Evolutionary conservation across 2,329 filamentous ascomycete genomes (phyloP), one percentile per base, ranked within the genome.

Genomic region (Coniochaeta ligniaria): DNA sequence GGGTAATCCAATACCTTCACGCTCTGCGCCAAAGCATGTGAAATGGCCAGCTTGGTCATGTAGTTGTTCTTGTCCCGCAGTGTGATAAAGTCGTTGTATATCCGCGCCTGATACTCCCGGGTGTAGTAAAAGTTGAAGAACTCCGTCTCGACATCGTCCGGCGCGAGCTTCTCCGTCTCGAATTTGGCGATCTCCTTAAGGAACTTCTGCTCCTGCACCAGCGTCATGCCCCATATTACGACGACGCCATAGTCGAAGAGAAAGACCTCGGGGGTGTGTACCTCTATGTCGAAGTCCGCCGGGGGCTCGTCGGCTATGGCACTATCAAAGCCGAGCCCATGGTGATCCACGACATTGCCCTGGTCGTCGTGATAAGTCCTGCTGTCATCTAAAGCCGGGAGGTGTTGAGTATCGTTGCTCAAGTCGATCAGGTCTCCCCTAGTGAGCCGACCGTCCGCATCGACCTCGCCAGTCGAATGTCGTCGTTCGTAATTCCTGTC

Each of bases 81-180:
- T 2, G 91, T 95, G 74, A 99, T 99, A 69, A 99, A 99, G 75
- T 99, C 95, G 75, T 99, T 99, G 83, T 99, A 99, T 74, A 99
- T 99, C 58, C 95, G 89, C 24, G 95, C 92, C 76, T 99, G 96
- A 73, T 99, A 99, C 72, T 98, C 94, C 69, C 90, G 85, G 3
- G 95, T 98, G 78, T 99, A 98, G 79, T 99, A 99, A 74, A 98
- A 99, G 74, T 99, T 99, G 82, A 99, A 99, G 70, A 94, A 92
- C 74, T 99, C 95, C 55, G 92, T 91, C 76, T 99, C 94, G 33
- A 96, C 88, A 67, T 96, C 92, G 70, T 96, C 93, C 12, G 89
- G 85, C 28, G 87, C 87, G 57, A 98, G 82, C 73, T 96, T 96
- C 71, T 96, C 94, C 45, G 87, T 84, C 74, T 97, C 95, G 67